Percentiles rank a stretch among this genome's conserved stretches.
Conservation (phyloP, 163 green algal species). For the Scenedesmus sp. region DNA sequence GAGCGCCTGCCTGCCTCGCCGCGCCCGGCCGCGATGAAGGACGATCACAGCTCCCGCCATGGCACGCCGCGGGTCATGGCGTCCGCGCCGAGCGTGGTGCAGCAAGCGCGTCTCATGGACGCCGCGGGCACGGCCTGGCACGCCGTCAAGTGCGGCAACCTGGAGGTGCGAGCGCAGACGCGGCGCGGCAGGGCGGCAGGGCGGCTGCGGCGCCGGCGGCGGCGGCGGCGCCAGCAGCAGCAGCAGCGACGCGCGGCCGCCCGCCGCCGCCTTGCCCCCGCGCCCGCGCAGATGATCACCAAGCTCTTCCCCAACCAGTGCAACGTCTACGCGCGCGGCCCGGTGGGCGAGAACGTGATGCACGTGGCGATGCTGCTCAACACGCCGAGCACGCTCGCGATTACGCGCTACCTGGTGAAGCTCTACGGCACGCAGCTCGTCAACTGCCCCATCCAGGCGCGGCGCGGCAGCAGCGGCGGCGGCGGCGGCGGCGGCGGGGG, state of each 20-base stretch:
- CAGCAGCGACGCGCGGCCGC: not conserved
- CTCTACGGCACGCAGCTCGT: conserved; percentile 63
- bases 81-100: conserved; percentile 33
- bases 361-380: conserved; percentile 71
- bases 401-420: conserved; percentile 70
- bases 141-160: conserved; percentile 70
- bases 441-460: conserved; percentile 67
- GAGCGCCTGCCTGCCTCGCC: too few relatives aligned
- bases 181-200: not conserved
- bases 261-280: not conserved
- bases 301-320: conserved; percentile 62
- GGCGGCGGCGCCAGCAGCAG: not conserved
- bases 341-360: conserved; percentile 70
- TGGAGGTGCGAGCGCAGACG: conserved; percentile 50
- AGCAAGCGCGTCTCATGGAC: conserved; percentile 66
- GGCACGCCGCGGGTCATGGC: conserved; percentile 16
- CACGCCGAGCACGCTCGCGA: conserved; percentile 66
- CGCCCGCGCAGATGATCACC: conserved; percentile 57
- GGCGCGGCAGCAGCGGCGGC: not conserved
- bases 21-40: too few relatives aligned
- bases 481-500: not conserved
- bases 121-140: conserved; percentile 65
- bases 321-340: conserved; percentile 66
- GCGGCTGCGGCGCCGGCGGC: not conserved
- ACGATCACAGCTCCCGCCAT: too few relatives aligned